Evolutionary conservation across 495 filamentous ascomycete genomes (phyloP).

Genomic region (Penicillium atrosanguineum): DNA sequence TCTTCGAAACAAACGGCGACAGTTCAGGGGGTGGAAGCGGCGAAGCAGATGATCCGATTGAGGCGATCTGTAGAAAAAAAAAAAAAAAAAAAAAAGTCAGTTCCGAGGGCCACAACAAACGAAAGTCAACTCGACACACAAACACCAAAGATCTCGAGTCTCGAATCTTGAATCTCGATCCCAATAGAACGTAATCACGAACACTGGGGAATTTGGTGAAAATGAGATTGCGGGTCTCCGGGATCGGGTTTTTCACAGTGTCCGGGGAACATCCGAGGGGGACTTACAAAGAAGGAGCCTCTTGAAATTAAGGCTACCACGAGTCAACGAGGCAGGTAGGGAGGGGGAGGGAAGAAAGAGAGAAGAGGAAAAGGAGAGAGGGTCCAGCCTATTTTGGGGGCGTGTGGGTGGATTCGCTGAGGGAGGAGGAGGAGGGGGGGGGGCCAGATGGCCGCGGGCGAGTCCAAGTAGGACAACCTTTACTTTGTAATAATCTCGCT

Average conservation of each 20-base stretch:
- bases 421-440: constrained; percentile 6
- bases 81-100: constrained; percentile 15
- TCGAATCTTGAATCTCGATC: too few species aligned
- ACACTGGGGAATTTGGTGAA: constrained; percentile 1
- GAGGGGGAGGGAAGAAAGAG: constrained; percentile 14
- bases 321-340: constrained; percentile 40
- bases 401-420: constrained; percentile 6
- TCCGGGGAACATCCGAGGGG: constrained; percentile 3
- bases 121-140: constrained; percentile 1
- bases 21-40: constrained; percentile 27
- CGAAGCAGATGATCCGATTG: constrained; percentile 32
- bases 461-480: background rate
- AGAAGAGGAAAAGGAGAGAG: constrained; percentile 21
- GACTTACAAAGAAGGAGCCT: constrained; percentile 31
- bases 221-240: constrained; percentile 6
- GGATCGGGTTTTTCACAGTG: constrained; percentile 11
- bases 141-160: background rate
- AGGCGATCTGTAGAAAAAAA: constrained; percentile 23
- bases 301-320: constrained; percentile 28
- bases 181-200: background rate
- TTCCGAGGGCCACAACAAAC: constrained; percentile 7
- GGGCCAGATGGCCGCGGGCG: background rate
- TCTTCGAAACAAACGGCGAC: constrained; percentile 14
- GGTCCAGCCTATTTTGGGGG: constrained; percentile 19
- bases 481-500: background rate